Conservation (phyloP, 345 rosid genomes). For the Eucalyptus pumila region DNA sequence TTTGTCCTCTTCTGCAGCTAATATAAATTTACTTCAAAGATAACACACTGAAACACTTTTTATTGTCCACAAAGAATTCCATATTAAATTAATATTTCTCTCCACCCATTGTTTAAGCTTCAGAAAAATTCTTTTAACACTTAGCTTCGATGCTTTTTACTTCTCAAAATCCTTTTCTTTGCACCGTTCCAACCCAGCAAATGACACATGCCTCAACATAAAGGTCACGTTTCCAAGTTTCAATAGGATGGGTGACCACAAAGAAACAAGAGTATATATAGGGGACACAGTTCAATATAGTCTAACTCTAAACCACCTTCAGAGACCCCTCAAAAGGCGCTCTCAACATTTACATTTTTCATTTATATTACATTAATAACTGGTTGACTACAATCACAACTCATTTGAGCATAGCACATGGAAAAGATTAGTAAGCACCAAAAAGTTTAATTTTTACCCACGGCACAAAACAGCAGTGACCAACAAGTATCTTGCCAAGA, state of each 20-base stretch:
- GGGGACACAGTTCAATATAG: neutral
- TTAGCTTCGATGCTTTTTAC: neutral
- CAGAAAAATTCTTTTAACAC: neutral
- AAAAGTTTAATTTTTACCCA: neutral
- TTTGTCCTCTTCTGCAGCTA: neutral
- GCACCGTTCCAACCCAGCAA: neutral
- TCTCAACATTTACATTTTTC: neutral
- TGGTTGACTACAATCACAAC: neutral
- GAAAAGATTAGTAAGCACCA: neutral
- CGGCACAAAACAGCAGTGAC: neutral
- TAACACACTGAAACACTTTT: neutral
- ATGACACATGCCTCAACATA: neutral
- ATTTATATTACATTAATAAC: neutral
- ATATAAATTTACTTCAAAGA: neutral
- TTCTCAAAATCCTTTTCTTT: neutral
- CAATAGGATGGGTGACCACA: neutral
- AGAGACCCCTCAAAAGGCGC: neutral
- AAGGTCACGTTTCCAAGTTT: neutral
- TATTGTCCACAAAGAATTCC: neutral
- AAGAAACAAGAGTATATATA: neutral
- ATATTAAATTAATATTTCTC: neutral
- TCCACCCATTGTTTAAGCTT: neutral
- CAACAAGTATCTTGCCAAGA: neutral
- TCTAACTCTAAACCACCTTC: neutral
- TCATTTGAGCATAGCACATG: neutral